Evolutionary conservation across 345 rosid species (phyloP), one percentile per base, ranked within the genome.

Genomic region (Nasturtium officinale): DNA sequence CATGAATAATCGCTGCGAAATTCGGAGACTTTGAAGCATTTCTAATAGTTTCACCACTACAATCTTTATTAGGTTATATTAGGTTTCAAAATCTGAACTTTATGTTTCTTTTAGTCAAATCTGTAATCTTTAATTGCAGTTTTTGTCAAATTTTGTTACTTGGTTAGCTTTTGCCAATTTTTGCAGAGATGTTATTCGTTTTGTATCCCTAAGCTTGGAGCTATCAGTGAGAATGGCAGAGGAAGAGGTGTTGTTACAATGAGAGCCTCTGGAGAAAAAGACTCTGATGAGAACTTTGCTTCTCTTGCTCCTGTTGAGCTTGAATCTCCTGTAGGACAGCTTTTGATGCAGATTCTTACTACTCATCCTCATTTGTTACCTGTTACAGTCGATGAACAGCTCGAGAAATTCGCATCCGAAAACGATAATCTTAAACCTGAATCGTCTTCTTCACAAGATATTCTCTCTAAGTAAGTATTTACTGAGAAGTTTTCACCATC

Each of bases 331-430:
- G 84, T 87, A 0, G 98, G 98, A 25, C 95, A 87, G 86, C 85
- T 94, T 64, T 67, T 94, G 81, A 83, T 78, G 2, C 93, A 91
- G 71, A 87, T 94, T 63, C 75, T 91, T 80, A 88, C 78, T 71
- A 89, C 89, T 60, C 98, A 89, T 87, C 92, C 96, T 13, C 95
- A 94, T 85, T 75, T 94, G n/a, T 80, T 91, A 50, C 91, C 87
- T 9, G 79, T 87, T 2, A 90, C 97, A 1, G 80, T 90, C 73
- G 98, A 91, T 78, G 90, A 91, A 73, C 98, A 94, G 79, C 93
- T 94, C 61, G 90, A 86, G 78, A 89, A 87, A 67, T 84, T 94
- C 76, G 89, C 84, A 32, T 72, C 74, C 17, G 95, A 87, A 38
- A 81, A 83, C 68, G 88, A 89, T 50, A 58, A 80, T 18, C 81